Base-by-base conservation (phyloP, 176 grass and related monocot genomes). In the Lolium rigidum region DNA sequence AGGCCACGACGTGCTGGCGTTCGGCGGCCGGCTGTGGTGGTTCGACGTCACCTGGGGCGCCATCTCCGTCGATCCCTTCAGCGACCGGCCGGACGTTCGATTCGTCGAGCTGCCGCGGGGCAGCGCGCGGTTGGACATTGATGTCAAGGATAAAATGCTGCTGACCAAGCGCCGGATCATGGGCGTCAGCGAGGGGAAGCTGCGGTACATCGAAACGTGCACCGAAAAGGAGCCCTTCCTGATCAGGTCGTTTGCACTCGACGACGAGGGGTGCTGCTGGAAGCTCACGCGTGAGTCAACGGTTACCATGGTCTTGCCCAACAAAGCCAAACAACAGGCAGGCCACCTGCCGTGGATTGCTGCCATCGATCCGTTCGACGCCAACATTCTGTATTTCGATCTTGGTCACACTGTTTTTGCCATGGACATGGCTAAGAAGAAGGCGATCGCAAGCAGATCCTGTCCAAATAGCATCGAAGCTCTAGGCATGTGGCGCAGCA, bases 11-110 rank as follows among this genome's bases (percentile, higher is more conserved):
- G 10, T 22, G 0, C 39, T 71, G 69, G 69, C 69, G 0, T 46
- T 71, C 20, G 10, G 69, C 69, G 20, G 22, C 69, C 39, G 69
- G 39, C 69, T 71, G 39, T 71, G 69, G 69, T 71, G 39, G 69
- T 1, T 71, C 69, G 69, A 71, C 4, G 7, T 5, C 11, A 21
- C 20, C 18, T 71, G 20, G 20, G 69, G 69, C 2, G 69, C 43
- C 41, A 3, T 72, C 69, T 72, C 41, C 0, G 3, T 72, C 0
- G 26, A 28, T 6, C 60, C 60, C 11, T 63, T 63, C 60, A 63
- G 60, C 59, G 59, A 62, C 59, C 59, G 59, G 59, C 59, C 59
- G 3, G 59, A 24, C 2, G 0, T 12, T 12, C 3, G 1, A 0
- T 63, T 63, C 60, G 24, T 63, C 22, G 60, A 26, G 22, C 60